Evolutionary conservation across 2,329 filamentous ascomycete species (phyloP).

Genomic region (Clonostachys byssicola): DNA sequence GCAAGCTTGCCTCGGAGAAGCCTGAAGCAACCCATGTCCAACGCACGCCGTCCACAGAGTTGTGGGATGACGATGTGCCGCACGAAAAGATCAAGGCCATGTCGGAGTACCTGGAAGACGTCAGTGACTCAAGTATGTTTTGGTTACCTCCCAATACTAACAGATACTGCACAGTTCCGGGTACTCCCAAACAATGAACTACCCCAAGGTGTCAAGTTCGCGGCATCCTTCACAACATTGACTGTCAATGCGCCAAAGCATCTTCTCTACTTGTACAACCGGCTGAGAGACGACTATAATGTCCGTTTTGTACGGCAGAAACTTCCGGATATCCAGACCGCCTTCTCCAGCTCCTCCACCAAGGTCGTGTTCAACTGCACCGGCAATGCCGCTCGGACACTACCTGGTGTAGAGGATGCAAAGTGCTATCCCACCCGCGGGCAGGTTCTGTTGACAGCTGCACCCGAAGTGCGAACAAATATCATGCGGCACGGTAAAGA

Average conservation of each 20-base stretch:
- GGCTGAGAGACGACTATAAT: conserved; percentile 10
- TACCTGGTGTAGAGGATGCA: conserved; percentile 26
- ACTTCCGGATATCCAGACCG: conserved; percentile 11
- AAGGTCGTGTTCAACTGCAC: conserved; percentile 26
- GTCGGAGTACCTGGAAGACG: conserved; percentile 32
- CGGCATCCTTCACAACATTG: conserved; percentile 22
- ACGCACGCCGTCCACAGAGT: conserved; percentile 30
- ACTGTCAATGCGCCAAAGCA: conserved; percentile 27
- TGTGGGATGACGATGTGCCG: conserved; percentile 31
- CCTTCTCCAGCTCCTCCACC: conserved; percentile 11
- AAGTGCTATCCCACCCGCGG: conserved; percentile 34
- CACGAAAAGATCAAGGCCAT: conserved; percentile 33
- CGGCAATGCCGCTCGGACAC: conserved; percentile 22
- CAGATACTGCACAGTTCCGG: conserved; percentile 14
- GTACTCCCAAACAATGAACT: conserved; percentile 17
- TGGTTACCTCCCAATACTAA: background rate
- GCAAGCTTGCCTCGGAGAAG: conserved; percentile 19
- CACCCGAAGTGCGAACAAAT: conserved; percentile 23
- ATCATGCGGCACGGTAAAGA: conserved; percentile 28
- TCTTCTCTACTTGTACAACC: conserved; percentile 13
- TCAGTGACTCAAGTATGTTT: conserved; percentile 19
- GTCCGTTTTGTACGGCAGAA: conserved; percentile 15
- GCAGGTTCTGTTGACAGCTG: conserved; percentile 28
- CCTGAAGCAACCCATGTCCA: conserved; percentile 23
- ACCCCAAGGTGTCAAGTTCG: conserved; percentile 17